These are phyloP conservation scores for Boletus sp. DNA, from an alignment of 768 basidiomycete genomes.

Conservation along the genomic window DNA sequence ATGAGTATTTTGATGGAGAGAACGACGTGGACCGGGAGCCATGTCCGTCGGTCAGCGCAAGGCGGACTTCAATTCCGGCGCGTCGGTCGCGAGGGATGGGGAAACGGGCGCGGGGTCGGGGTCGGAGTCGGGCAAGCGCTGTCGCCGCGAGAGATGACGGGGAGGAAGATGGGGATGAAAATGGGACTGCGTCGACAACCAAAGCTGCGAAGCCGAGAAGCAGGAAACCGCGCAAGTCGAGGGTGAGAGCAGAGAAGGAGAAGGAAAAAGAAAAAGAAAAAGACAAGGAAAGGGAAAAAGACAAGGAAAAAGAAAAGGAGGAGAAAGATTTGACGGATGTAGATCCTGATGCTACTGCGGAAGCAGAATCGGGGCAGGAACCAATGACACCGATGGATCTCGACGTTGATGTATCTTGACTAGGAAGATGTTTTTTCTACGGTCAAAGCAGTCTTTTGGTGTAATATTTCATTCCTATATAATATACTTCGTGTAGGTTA, in stretches of 20 bases:
- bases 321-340: slow-evolving; percentile 32
- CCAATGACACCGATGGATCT: slow-evolving; percentile 37
- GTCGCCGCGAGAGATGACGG: slow-evolving; percentile 29
- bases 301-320: slow-evolving; percentile 16
- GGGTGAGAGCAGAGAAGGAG: slow-evolving; percentile 17
- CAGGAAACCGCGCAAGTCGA: slow-evolving; percentile 24
- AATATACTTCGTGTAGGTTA: background rate
- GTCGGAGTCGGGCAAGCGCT: slow-evolving; percentile 32
- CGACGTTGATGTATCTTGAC: slow-evolving; percentile 39
- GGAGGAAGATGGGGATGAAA: slow-evolving; percentile 40
- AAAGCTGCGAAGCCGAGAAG: slow-evolving; percentile 35
- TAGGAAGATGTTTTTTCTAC: slow-evolving; percentile 31
- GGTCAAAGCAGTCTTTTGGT: background rate
- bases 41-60: slow-evolving; percentile 23
- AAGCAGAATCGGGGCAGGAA: slow-evolving; percentile 33
- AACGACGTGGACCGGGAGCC: slow-evolving; percentile 60
- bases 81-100: slow-evolving; percentile 24
- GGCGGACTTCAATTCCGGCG: slow-evolving; percentile 7
- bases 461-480: background rate
- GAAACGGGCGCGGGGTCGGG: slow-evolving; percentile 31
- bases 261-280: slow-evolving; percentile 27
- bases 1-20: slow-evolving; percentile 74
- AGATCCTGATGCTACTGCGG: slow-evolving; percentile 27
- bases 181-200: slow-evolving; percentile 16
- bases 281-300: slow-evolving; percentile 19